A percentile compares a stretch with the other conserved stretches of the same genome.
Conservation (phyloP, 352 stramenopile species). For the Globisporangium irregulare region DNA sequence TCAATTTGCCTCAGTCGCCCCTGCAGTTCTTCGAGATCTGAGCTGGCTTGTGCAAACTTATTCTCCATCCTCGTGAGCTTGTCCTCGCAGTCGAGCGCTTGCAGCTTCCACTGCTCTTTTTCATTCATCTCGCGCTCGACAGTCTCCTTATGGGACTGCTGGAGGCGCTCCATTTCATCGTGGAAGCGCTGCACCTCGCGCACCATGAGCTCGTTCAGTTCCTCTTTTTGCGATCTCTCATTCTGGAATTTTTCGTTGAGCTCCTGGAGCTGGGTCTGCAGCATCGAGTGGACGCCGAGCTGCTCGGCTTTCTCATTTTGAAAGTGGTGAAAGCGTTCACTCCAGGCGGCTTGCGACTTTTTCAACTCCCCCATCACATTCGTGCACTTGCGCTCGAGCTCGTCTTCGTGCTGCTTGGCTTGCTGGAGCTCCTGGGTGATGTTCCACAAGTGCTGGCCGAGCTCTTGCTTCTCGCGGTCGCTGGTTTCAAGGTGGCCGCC, state of each 20-base stretch:
- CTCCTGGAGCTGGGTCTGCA: constrained; percentile 40
- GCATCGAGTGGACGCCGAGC: constrained; percentile 23
- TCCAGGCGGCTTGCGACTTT: constrained; percentile 21
- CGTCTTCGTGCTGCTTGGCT: constrained; percentile 25
- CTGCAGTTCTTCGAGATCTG: constrained; percentile 35
- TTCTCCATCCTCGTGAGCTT: constrained; percentile 21
- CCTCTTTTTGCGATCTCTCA: constrained; percentile 61
- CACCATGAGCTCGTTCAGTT: constrained; percentile 59
- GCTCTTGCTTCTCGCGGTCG: constrained; percentile 49
- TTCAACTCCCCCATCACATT: constrained; percentile 26
- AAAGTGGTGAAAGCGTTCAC: constrained; percentile 38
- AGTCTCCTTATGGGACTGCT: constrained; percentile 23
- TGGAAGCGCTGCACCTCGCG: constrained; percentile 46
- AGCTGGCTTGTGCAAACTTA: constrained; percentile 13
- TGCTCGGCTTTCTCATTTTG: constrained; percentile 45
- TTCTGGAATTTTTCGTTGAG: constrained; percentile 27
- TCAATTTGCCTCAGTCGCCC: constrained; percentile 29
- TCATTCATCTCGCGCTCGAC: constrained; percentile 27
- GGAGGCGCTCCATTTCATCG: constrained; percentile 31
- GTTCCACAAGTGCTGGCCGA: constrained; percentile 62
- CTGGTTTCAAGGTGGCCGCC: constrained; percentile 14
- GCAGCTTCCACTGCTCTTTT: constrained; percentile 23
- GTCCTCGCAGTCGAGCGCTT: constrained; percentile 20
- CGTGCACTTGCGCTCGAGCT: constrained; percentile 24
- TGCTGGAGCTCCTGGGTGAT: constrained; percentile 47